Percentiles rank a stretch among this genome's conserved stretches.
phyloP scores from a whole-genome alignment of 345 rosid genomes.

The Populus nigra region DNA sequence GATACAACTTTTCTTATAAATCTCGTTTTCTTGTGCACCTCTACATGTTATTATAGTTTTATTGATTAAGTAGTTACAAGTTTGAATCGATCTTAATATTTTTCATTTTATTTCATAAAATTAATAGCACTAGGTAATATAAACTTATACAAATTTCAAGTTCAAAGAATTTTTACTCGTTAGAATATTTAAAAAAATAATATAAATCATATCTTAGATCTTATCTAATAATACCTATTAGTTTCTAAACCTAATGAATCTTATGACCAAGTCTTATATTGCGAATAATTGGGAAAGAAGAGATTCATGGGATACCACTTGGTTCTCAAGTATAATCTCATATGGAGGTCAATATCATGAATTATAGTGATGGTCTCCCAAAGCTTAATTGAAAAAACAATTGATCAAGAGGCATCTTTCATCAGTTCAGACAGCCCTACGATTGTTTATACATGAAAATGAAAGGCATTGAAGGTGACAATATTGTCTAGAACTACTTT shows the following conservation, averaged over 20 bases:
- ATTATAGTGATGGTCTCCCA: neutral
- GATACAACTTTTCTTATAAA: too few relatives aligned
- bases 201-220: too few relatives aligned
- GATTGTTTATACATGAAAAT: neutral
- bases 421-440: neutral
- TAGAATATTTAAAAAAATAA: too few relatives aligned
- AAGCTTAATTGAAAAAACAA: neutral
- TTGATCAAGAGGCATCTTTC: conserved; percentile 8
- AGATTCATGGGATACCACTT: conserved; percentile 3
- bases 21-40: too few relatives aligned
- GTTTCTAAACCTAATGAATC: too few relatives aligned
- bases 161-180: accelerated
- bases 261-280: neutral
- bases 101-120: too few relatives aligned
- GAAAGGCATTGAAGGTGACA: neutral
- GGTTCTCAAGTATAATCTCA: neutral
- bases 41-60: too few relatives aligned
- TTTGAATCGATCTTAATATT: too few relatives aligned
- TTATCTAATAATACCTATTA: too few relatives aligned
- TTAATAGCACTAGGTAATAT: too few relatives aligned
- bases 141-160: too few relatives aligned
- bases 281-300: neutral
- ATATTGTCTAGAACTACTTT: neutral
- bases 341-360: conserved; percentile 1
- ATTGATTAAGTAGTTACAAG: too few relatives aligned